These are phyloP conservation scores for Trichophaea hybrida DNA, from an alignment of 2,329 filamentous ascomycete genomes.

Conservation along the genomic window DNA sequence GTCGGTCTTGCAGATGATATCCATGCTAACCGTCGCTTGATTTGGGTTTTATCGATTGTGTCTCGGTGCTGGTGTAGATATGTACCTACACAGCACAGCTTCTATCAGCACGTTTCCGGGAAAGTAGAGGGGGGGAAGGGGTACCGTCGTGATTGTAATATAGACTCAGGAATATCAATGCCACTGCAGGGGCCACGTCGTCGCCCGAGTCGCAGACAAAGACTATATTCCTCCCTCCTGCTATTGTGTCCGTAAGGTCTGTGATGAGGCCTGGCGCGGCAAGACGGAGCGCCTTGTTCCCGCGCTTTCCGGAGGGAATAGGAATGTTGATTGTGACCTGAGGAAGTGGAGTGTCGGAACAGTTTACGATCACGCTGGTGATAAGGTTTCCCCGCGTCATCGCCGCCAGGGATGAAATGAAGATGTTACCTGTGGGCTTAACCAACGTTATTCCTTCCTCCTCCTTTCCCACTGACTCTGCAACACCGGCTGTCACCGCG, in stretches of 20 bases:
- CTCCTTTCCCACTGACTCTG: conserved; percentile 10
- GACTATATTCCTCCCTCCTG: conserved; percentile 32
- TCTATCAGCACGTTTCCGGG: conserved; percentile 17
- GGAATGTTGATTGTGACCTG: conserved; percentile 40
- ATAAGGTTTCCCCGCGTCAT: neutral
- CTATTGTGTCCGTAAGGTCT: neutral
- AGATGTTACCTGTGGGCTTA: conserved; percentile 33
- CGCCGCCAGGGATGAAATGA: conserved; percentile 29
- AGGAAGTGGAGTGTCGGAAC: conserved; percentile 27
- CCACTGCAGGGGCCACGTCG: conserved; percentile 65
- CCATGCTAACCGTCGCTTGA: conserved; percentile 64
- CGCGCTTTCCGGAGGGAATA: conserved; percentile 58
- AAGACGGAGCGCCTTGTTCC: conserved; percentile 65
- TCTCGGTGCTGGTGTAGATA: neutral
- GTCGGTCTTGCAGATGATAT: conserved; percentile 66
- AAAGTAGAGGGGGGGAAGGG: neutral
- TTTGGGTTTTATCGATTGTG: conserved; percentile 54
- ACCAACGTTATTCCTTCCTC: conserved; percentile 30
- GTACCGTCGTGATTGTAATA: conserved; percentile 52
- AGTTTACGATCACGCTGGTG: conserved; percentile 34
- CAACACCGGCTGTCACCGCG: conserved; percentile 29
- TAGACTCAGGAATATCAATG: conserved; percentile 61
- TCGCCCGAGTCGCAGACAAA: conserved; percentile 63
- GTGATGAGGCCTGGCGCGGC: conserved; percentile 31
- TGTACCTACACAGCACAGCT: conserved; percentile 8